phyloP scores from a whole-genome alignment of 495 filamentous ascomycete species.

The Aspergillus hancockii region DNA sequence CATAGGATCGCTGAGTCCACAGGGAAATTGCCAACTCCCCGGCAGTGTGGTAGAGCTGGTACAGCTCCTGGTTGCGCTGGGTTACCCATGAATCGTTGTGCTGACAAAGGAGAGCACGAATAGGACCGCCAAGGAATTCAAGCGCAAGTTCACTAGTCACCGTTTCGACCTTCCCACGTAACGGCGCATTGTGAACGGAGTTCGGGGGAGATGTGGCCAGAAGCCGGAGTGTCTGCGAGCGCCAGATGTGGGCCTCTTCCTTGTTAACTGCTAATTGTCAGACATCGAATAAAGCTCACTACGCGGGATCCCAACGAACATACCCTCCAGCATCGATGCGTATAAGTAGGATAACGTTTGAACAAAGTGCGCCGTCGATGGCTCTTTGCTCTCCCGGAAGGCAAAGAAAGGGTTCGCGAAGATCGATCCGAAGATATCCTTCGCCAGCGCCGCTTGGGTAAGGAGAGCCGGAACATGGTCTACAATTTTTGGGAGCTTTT shows the following conservation, averaged over 20 bases:
- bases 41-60: conserved; percentile 9
- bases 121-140: conserved; percentile 1
- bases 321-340: conserved; percentile 5
- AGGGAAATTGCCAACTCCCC: conserved; percentile 16
- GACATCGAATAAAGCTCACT: too few species aligned
- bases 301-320: background rate
- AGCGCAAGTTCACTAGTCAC: background rate
- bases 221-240: conserved; percentile 10
- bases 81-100: background rate
- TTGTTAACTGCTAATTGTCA: background rate
- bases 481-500: background rate
- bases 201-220: conserved; percentile 1
- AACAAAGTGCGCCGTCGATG: background rate
- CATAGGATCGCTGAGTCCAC: conserved; percentile 14
- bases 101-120: background rate
- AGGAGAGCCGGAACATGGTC: conserved; percentile 9
- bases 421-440: conserved; percentile 6
- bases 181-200: background rate
- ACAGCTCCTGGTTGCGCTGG: conserved; percentile 7
- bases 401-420: conserved; percentile 17
- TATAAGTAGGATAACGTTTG: conserved; percentile 7
- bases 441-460: conserved; percentile 9
- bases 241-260: conserved; percentile 14
- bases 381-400: background rate
- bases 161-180: background rate